These are phyloP conservation scores for Hygrocybe coccinea DNA, from an alignment of 768 basidiomycete genomes.

Conservation along the genomic window DNA sequence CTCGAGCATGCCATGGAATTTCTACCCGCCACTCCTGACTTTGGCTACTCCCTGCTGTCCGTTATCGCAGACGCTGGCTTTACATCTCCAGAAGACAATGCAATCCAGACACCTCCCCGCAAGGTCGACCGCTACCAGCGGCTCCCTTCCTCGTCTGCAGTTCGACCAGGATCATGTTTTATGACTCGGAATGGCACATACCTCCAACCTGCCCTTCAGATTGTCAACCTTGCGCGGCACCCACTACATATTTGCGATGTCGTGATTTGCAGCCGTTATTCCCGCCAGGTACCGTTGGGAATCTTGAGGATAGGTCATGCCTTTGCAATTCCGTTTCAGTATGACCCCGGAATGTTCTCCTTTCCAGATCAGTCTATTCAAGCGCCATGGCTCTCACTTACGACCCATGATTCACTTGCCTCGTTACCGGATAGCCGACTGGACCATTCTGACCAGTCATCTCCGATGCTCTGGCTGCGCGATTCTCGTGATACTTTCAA, in stretches of 20 bases:
- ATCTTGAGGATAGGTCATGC: neutral
- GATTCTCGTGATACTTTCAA: conserved; percentile 10
- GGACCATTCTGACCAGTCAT: neutral
- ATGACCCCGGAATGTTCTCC: neutral
- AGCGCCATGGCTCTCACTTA: neutral
- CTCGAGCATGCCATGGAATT: neutral
- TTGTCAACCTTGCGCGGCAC: neutral
- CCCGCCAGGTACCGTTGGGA: too few relatives aligned
- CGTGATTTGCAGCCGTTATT: neutral
- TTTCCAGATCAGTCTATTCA: neutral
- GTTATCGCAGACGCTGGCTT: conserved; percentile 17
- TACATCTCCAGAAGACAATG: conserved; percentile 40
- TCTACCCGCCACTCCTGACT: conserved; percentile 21
- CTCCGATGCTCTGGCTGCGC: conserved; percentile 12
- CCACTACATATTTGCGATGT: neutral
- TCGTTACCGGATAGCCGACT: neutral
- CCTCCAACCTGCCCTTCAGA: neutral
- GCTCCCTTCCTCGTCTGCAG: too few relatives aligned
- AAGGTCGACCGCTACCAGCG: conserved; percentile 10
- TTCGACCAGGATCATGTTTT: too few relatives aligned
- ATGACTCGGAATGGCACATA: conserved; percentile 7
- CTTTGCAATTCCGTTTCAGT: too few relatives aligned
- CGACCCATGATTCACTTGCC: neutral
- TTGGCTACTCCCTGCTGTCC: conserved; percentile 23
- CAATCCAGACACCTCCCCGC: conserved; percentile 36